These are phyloP conservation scores for Coniosporium tulheliwenetii DNA, from an alignment of 2,329 filamentous ascomycete species.

Conservation along the genomic window DNA sequence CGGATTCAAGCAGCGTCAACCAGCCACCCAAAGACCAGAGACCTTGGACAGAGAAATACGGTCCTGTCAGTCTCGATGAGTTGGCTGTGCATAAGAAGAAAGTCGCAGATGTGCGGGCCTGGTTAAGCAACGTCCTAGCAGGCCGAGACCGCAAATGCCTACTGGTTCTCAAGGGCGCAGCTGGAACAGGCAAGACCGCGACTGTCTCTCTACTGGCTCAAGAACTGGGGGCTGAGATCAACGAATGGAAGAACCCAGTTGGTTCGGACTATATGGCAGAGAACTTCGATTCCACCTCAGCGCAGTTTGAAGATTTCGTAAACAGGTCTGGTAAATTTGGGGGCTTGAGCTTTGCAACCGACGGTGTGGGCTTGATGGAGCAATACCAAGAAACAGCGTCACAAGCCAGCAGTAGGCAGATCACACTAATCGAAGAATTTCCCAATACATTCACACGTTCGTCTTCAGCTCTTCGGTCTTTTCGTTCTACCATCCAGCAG, in stretches of 20 bases:
- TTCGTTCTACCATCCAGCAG: constrained; percentile 59
- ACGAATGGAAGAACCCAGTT: constrained; percentile 83
- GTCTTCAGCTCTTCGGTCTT: constrained; percentile 27
- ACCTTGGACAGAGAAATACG: constrained; percentile 81
- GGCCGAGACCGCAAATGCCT: constrained; percentile 50
- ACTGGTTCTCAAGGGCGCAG: constrained; percentile 75
- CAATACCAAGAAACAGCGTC: constrained; percentile 1
- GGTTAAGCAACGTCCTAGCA: constrained; percentile 60
- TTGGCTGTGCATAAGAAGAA: constrained; percentile 92
- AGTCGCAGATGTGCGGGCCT: constrained; percentile 67
- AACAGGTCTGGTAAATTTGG: constrained; percentile 67
- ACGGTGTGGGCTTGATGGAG: constrained; percentile 1
- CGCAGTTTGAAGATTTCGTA: constrained; percentile 87
- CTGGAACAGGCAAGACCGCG: constrained; percentile 85
- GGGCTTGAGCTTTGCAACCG: constrained; percentile 39
- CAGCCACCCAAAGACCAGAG: constrained; percentile 38
- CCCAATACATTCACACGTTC: constrained; percentile 31
- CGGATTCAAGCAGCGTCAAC: no score
- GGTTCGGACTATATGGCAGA: constrained; percentile 42
- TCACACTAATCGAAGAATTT: constrained; percentile 34
- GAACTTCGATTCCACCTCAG: constrained; percentile 53
- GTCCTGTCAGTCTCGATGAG: constrained; percentile 60
- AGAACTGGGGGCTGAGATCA: constrained; percentile 58
- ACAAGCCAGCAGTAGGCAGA: constrained; percentile 14
- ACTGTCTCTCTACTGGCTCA: constrained; percentile 65